Base-by-base conservation (phyloP, 192 early-diverging fungal species). In the Rhizoclosmatium sp. region DNA sequence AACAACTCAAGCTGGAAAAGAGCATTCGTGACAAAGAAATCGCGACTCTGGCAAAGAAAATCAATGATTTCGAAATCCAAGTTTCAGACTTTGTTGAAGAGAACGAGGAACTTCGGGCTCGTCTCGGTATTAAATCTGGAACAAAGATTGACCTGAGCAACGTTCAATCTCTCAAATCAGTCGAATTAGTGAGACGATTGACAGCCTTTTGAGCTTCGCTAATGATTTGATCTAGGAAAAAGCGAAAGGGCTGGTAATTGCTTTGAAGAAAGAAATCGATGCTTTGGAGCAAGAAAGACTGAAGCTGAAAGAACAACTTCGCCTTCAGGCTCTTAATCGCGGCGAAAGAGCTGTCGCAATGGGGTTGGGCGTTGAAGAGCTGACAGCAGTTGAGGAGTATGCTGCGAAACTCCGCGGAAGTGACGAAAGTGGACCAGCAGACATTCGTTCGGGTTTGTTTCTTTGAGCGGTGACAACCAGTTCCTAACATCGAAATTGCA, bases 271-370 rank as follows among this genome's bases (percentile, higher is more conserved):
- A 42, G 89, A 90, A 72, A 80, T 90, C 45, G 84, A 89, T n/a
- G 16, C 54, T 42, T 66, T 90, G 58, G 89, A 90, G 59, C 84
- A 90, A 56, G 89, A 90, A 75, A 46, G 89, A 47, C 48, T 90
- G 10, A 74, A 80, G 56, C 65, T 89, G 12, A 90, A 90, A 77
- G 56, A 76, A 5, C 39, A 60, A 5, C 67, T 88, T 49, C 69
- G 89, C 5, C 47, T 85, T 9, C 79, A 81, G 46, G 89, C 87
- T 2, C 46, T 90, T 7, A 86, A 83, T 21, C 70, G 71, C 7
- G 84, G 84, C 4, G 84, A 82, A 72, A 75, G 82, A 41, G 89
- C 80, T 2, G 78, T 85, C 31, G 73, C 70, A n/a, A 65, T 89
- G 21, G 89, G 89, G 7, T 44, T 90, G 56, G 82, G 82, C 40